phyloP scores from a whole-genome alignment of 148 eudicot genomes.

The Chenopodium berlandieri region DNA sequence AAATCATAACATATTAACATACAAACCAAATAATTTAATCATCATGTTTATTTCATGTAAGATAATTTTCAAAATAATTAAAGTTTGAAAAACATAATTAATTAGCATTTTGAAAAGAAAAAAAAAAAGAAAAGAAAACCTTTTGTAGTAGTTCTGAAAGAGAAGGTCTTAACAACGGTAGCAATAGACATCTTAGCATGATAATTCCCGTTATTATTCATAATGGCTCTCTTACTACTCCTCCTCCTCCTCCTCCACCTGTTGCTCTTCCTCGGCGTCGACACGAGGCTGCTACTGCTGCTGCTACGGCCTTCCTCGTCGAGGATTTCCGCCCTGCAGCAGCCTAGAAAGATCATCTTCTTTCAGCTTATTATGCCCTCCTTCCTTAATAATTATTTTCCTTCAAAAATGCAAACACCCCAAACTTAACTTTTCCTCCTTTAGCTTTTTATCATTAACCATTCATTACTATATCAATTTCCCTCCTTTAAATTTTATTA shows the following conservation, averaged over 20 bases:
- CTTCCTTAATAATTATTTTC: conserved; percentile 18
- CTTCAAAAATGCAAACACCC: conserved; percentile 13
- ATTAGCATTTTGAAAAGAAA: neutral
- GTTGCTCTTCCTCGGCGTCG: conserved; percentile 25
- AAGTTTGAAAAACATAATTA: too few relatives aligned
- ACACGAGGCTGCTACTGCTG: conserved; percentile 13
- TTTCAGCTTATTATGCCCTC: neutral
- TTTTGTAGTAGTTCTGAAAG: conserved; percentile 33
- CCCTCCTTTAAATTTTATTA: neutral
- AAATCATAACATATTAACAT: too few relatives aligned
- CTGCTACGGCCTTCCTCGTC: conserved; percentile 29
- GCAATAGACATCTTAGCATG: conserved; percentile 38
- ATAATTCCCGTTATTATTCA: neutral
- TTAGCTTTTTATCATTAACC: conserved; percentile 21
- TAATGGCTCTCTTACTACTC: neutral
- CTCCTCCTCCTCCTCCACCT: neutral
- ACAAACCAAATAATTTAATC: too few relatives aligned
- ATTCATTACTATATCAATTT: neutral
- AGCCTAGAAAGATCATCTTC: conserved; percentile 39
- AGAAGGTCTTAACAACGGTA: conserved; percentile 44
- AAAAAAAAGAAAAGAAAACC: conserved; percentile 13
- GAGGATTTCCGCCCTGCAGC: conserved; percentile 44
- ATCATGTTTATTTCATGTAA: too few relatives aligned
- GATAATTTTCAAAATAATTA: too few relatives aligned
- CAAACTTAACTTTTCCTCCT: conserved; percentile 19